A percentile compares a stretch with the other conserved stretches of the same genome.
Evolutionary conservation across 78 protist species (phyloP).

Genomic region (Dictyostelium intermedium): DNA sequence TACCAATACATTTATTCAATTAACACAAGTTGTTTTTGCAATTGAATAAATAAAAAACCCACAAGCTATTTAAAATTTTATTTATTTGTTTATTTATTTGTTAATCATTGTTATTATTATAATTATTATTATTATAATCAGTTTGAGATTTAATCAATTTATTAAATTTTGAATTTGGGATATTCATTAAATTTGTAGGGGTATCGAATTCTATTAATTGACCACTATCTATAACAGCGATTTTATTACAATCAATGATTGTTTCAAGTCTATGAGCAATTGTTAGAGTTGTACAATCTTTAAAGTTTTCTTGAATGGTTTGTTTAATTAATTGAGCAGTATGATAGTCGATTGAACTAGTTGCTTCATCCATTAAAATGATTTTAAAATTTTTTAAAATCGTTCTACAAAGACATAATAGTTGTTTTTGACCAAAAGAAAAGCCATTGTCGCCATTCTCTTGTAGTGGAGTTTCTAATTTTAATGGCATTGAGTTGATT

Average conservation of each 20-base stretch:
- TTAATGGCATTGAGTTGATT: constrained; percentile 18
- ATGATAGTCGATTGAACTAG: constrained; percentile 91
- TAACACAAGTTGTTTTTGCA: too few species aligned
- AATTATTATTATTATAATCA: background rate
- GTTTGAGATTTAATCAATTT: constrained; percentile 8
- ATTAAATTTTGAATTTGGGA: background rate
- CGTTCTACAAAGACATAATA: constrained; percentile 96
- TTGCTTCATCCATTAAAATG: constrained; percentile 96
- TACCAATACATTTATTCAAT: too few species aligned
- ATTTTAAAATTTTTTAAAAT: constrained; percentile 84
- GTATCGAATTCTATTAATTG: constrained; percentile 74
- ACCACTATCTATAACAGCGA: constrained; percentile 73
- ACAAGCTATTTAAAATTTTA: too few species aligned
- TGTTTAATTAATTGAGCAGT: constrained; percentile 81
- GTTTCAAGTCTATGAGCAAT: constrained; percentile 96
- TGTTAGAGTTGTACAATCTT: constrained; percentile 88
- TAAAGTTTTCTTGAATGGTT: constrained; percentile 64
- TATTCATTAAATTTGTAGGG: constrained; percentile 29
- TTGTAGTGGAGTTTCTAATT: constrained; percentile 9
- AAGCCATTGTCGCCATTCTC: constrained; percentile 84
- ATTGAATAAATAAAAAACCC: too few species aligned
- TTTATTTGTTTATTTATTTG: too few species aligned
- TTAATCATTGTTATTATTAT: background rate
- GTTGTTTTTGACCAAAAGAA: constrained; percentile 94
- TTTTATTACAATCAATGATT: constrained; percentile 88